Conservation (phyloP, 768 basidiomycete species). For the Psilocybe subaeruginosa region DNA sequence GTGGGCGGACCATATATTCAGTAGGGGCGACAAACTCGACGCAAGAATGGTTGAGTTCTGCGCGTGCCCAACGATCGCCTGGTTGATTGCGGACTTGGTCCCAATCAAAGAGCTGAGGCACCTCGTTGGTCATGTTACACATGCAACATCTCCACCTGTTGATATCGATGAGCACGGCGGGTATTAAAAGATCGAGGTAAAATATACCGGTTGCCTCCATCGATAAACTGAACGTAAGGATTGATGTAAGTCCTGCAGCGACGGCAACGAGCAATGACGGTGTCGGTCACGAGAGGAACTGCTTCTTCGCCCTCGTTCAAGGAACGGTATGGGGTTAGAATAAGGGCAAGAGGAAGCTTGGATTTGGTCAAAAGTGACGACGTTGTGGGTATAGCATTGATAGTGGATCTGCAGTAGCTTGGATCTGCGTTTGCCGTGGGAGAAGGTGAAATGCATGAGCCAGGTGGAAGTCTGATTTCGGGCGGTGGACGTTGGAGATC, state of each 20-base stretch:
- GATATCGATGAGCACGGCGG: not conserved
- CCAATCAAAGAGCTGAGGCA: slow-evolving; percentile 99
- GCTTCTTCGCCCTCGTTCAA: slow-evolving; percentile 81
- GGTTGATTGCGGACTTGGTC: slow-evolving; percentile 92
- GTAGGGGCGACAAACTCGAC: slow-evolving; percentile 98
- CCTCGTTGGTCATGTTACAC: slow-evolving; percentile 98
- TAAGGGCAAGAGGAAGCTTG: slow-evolving; percentile 86
- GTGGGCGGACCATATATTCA: slow-evolving; percentile 99
- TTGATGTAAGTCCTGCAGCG: slow-evolving; percentile 98
- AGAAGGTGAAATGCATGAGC: slow-evolving; percentile 76
- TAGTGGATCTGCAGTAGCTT: slow-evolving; percentile 89
- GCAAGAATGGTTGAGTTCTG: slow-evolving; percentile 91
- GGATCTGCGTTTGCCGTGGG: slow-evolving; percentile 84
- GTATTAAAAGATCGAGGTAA: not conserved
- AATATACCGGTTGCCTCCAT: slow-evolving; percentile 86
- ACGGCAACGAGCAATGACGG: slow-evolving; percentile 94
- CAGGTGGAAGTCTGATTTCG: slow-evolving; percentile 86
- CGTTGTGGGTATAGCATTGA: slow-evolving; percentile 93
- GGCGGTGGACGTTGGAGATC: slow-evolving; percentile 84
- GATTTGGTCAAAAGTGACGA: slow-evolving; percentile 86
- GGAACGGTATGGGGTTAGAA: slow-evolving; percentile 90
- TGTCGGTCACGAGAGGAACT: slow-evolving; percentile 91
- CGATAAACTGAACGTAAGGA: slow-evolving; percentile 96
- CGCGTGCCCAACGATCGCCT: slow-evolving; percentile 92
- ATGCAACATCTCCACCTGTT: slow-evolving; percentile 96